phyloP scores from a whole-genome alignment of 2,329 filamentous ascomycete genomes.

The Aspergillus latus region DNA sequence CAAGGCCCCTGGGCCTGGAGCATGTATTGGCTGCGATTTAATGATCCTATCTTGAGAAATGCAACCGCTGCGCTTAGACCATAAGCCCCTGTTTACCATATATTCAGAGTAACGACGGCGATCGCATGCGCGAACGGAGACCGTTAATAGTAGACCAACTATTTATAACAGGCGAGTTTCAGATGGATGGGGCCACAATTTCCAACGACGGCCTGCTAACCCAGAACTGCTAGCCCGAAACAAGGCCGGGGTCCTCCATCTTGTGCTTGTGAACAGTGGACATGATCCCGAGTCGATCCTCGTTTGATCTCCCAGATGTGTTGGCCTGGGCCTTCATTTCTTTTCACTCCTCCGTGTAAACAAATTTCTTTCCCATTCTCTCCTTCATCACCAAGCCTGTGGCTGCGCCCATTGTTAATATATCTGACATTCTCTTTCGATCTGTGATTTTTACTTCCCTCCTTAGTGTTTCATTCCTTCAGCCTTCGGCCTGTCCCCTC shows the following conservation, averaged over 20 bases:
- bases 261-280: not conserved
- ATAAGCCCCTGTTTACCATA: not conserved
- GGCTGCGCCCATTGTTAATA: slow-evolving; percentile 8
- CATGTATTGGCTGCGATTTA: not conserved
- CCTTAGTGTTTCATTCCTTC: slow-evolving; percentile 3
- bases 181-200: slow-evolving; percentile 8
- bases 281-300: not conserved
- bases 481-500: not conserved
- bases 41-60: not conserved
- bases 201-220: not conserved
- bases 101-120: not conserved
- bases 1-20: not conserved
- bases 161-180: not conserved
- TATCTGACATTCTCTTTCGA: not conserved
- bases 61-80: too few relatives aligned
- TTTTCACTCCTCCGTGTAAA: slow-evolving; percentile 8
- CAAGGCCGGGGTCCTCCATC: slow-evolving; percentile 14
- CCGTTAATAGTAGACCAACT: not conserved
- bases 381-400: not conserved
- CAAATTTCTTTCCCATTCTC: not conserved
- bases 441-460: slow-evolving; percentile 3
- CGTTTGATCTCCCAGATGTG: not conserved
- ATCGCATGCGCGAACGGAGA: not conserved
- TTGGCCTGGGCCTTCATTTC: slow-evolving; percentile 3
- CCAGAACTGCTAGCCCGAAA: slow-evolving; percentile 15